Evolutionary conservation across 1,139 yeast species (phyloP).

Genomic region (Arxiozyma bovina): DNA sequence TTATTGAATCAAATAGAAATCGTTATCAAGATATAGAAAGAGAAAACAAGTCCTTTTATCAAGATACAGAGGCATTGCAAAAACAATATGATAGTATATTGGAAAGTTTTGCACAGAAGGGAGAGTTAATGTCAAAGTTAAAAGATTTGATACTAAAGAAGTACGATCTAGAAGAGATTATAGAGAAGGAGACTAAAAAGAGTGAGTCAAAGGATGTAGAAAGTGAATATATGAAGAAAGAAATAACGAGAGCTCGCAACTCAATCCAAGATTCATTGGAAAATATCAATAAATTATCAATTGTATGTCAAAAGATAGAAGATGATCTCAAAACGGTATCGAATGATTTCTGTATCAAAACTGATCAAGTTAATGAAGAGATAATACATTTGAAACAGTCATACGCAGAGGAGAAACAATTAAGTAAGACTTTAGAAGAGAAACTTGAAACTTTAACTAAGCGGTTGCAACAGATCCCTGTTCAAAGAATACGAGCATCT

Average conservation of each 20-base stretch:
- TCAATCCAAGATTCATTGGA: slow-evolving; percentile 46
- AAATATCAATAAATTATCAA: slow-evolving; percentile 35
- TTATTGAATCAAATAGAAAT: slow-evolving; percentile 31
- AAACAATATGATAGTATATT: slow-evolving; percentile 30
- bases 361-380: slow-evolving; percentile 25
- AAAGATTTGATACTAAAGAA: slow-evolving; percentile 29
- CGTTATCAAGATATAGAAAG: slow-evolving; percentile 35
- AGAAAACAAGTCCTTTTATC: slow-evolving; percentile 24
- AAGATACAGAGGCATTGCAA: slow-evolving; percentile 34
- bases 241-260: slow-evolving; percentile 50
- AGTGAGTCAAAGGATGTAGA: slow-evolving; percentile 42
- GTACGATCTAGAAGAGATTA: slow-evolving; percentile 37
- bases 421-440: slow-evolving; percentile 10
- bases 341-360: slow-evolving; percentile 17
- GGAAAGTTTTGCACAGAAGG: slow-evolving; percentile 20
- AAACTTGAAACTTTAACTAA: slow-evolving; percentile 14
- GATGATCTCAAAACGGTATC: slow-evolving; percentile 10
- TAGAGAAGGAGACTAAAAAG: slow-evolving; percentile 34
- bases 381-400: slow-evolving; percentile 26
- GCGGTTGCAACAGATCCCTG: slow-evolving; percentile 17
- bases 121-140: slow-evolving; percentile 22
- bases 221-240: slow-evolving; percentile 55
- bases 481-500: slow-evolving; percentile 20
- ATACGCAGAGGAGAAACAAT: slow-evolving; percentile 22
- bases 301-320: slow-evolving; percentile 29